Base-by-base conservation (phyloP, 179 eudicot species). In the Vitellaria paradoxa region DNA sequence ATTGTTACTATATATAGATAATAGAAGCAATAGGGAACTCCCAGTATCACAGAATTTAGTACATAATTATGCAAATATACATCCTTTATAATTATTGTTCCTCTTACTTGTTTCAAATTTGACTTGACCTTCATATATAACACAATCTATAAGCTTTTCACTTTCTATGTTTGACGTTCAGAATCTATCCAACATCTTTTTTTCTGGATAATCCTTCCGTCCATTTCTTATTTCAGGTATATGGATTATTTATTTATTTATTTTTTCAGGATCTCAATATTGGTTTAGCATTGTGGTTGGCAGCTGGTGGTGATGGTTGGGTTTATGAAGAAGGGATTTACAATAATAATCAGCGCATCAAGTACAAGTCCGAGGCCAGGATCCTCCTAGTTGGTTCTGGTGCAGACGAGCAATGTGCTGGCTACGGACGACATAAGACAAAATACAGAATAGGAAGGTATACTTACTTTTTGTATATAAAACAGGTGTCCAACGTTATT, bases 341-440 rank as follows among this genome's bases (percentile, higher is more conserved):
- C 20, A 49, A 13, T 65, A 13, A n/a, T 66, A 78, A 63, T 79
- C 77, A 74, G 76, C 82, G 84, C 75, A 77, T 84, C 72, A 81
- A 74, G 60, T 91, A 89, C 86, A 92, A 89, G 79, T 96, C 99
- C 67, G 82, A 86, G 77, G 91, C 98, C 82, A 89, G 90, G 85
- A 91, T 96, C 86, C 88, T 96, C 56, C 90, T 96, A 52, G 98
- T 96, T 83, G 99, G 99, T 65, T 88, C 99, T 79, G 99, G 99
- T 68, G 99, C 99, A 49, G 99, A 93, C 79, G 99, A 96, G 87
- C 99, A 96, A 82, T 96, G 99, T 89, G 99, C 99, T 72, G 99
- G 99, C 72, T 96, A 96, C 87, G 98, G 99, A 37, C 85, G 99
- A 75, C 98, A 96, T 84, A 91, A 83, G 78, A 96, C 99, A 80